phyloP scores from a whole-genome alignment of 306 rosid species.

The Dalbergia oliveri region DNA sequence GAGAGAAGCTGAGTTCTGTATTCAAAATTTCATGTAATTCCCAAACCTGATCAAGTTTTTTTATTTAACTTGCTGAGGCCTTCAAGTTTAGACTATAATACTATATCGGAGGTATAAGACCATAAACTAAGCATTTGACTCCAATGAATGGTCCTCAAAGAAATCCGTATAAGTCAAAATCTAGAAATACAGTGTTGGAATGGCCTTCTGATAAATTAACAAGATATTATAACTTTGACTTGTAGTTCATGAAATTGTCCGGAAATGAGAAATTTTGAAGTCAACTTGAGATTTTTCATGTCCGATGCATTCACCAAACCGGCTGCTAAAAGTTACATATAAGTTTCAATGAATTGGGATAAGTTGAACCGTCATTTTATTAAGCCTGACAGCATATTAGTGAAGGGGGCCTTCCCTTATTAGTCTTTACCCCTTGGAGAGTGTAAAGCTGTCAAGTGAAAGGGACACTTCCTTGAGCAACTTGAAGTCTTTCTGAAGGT shows the following conservation, averaged over 20 bases:
- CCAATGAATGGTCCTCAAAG: constrained; percentile 32
- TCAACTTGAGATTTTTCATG: constrained; percentile 36
- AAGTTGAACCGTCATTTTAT: constrained; percentile 19
- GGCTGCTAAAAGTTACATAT: neutral
- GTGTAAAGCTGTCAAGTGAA: constrained; percentile 13
- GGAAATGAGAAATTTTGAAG: constrained; percentile 41
- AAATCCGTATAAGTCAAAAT: constrained; percentile 39
- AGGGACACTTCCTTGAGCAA: constrained; percentile 45
- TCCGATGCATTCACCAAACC: constrained; percentile 47
- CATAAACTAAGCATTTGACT: constrained; percentile 46
- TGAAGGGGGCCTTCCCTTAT: neutral
- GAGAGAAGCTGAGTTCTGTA: neutral
- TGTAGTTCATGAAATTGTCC: constrained; percentile 18
- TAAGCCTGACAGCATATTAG: constrained; percentile 23
- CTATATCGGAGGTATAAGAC: constrained; percentile 27
- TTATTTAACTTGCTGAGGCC: neutral
- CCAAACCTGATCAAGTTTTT: neutral
- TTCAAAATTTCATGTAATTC: constrained; percentile 28
- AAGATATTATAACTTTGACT: constrained; percentile 33
- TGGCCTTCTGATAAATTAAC: neutral
- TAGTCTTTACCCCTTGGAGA: neutral
- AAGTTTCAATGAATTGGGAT: constrained; percentile 29
- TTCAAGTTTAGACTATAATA: constrained; percentile 7
- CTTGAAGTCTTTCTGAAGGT: constrained; percentile 46
- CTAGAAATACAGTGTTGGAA: constrained; percentile 30